These are phyloP conservation scores for Neofusicoccum laricinum DNA, from an alignment of 2,329 filamentous ascomycete species.

Conservation along the genomic window DNA sequence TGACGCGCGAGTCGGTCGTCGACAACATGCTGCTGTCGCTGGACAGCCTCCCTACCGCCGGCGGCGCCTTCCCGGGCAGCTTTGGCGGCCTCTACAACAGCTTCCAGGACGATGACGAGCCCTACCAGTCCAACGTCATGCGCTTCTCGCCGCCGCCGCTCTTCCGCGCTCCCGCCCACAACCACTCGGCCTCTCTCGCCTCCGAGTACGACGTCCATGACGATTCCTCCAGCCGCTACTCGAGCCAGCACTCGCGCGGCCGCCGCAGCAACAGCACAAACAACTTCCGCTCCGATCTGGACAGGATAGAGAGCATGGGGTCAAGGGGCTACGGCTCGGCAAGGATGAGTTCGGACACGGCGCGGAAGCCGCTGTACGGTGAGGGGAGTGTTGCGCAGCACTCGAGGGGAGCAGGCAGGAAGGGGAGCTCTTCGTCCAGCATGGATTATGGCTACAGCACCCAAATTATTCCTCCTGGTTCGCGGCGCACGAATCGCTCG, in stretches of 20 bases:
- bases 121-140: slow-evolving; percentile 35
- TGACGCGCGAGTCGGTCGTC: slow-evolving; percentile 85
- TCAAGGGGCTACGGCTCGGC: slow-evolving; percentile 12
- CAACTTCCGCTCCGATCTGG: slow-evolving; percentile 50
- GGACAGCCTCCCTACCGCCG: slow-evolving; percentile 61
- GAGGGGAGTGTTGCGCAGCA: slow-evolving; percentile 31
- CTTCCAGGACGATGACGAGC: slow-evolving; percentile 40
- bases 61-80: slow-evolving; percentile 28
- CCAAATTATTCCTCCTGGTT: slow-evolving; percentile 59
- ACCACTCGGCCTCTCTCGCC: slow-evolving; percentile 58
- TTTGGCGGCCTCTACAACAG: slow-evolving; percentile 33
- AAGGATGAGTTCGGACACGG: slow-evolving; percentile 22
- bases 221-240: slow-evolving; percentile 40
- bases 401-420: slow-evolving; percentile 48
- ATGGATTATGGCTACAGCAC: slow-evolving; percentile 61
- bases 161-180: slow-evolving; percentile 54
- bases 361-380: slow-evolving; percentile 25
- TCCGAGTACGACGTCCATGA: slow-evolving; percentile 44
- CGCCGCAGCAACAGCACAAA: slow-evolving; percentile 80
- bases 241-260: slow-evolving; percentile 46
- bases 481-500: slow-evolving; percentile 50
- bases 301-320: slow-evolving; percentile 27
- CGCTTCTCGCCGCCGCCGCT: slow-evolving; percentile 29
- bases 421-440: slow-evolving; percentile 66
- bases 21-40: slow-evolving; percentile 94